Base-by-base conservation (phyloP, 164 flowering plant genomes). In the Santalum album region DNA sequence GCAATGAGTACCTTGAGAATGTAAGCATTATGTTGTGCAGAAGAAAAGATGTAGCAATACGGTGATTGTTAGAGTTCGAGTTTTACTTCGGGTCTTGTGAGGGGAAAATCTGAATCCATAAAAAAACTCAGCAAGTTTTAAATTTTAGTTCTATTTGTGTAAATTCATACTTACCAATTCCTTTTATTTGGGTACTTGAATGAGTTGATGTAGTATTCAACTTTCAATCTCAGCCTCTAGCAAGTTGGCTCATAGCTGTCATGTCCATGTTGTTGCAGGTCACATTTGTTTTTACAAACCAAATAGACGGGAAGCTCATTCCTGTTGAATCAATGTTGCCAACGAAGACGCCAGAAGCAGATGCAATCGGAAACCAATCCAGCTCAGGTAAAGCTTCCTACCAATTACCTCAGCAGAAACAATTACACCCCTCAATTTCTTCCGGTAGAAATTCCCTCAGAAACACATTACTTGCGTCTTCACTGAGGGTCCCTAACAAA, bases 211-310 rank as follows among this genome's bases (percentile, higher is more conserved):
- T n/a, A n/a, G n/a, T n/a, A n/a, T n/a, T n/a, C 4, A 29, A 3
- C 9, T 29, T 29, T 29, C 9, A 9, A 4, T 29, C 4, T 38
- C 21, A 5, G 4, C 45, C 21, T 4, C 21, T 42, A 4, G 45
- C 20, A 42, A 42, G 21, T 12, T 17, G n/a, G 45, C 21, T 9
- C 20, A 42, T 42, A 11, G 21, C n/a, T 2, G 1, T 18, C 1
- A 18, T 42, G 10, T 5, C n/a, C 12, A 1, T 47, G 2, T 43
- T 61, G 17, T 50, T 74, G 66, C 84, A 92, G 98, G 91, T 92
- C n/a, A 66, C 96, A 50, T 92, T 92, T 72, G 95, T 87, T 54
- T 89, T 89, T 69, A 83, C 96, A 19, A 92, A 92, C 64, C 99
- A 92, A 75, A 84, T 87, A 51, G 89, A 74, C 53, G 99, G 99